phyloP scores from a whole-genome alignment of 306 rosid species.

The Lablab purpureus region DNA sequence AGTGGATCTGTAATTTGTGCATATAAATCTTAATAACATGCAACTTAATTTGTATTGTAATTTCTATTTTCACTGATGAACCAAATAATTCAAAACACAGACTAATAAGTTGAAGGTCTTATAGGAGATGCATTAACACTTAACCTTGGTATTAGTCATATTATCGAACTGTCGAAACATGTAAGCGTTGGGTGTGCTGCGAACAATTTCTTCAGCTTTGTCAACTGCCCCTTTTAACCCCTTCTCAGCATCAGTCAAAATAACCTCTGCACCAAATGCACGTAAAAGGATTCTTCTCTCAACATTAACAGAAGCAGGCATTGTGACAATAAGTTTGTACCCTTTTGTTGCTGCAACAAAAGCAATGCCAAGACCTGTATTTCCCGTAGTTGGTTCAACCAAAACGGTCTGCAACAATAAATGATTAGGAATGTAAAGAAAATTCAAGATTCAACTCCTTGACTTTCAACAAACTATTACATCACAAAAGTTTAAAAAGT shows the following conservation, averaged over 20 bases:
- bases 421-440: constrained; percentile 40
- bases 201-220: constrained; percentile 86
- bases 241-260: constrained; percentile 84
- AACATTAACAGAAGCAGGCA: constrained; percentile 89
- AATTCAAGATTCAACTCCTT: constrained; percentile 26
- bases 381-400: constrained; percentile 98
- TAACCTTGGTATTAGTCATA: constrained; percentile 75
- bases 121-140: constrained; percentile 41
- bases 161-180: constrained; percentile 98
- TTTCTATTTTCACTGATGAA: constrained; percentile 19
- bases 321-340: constrained; percentile 81
- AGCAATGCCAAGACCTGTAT: constrained; percentile 95
- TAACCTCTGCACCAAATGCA: constrained; percentile 89
- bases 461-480: constrained; percentile 25
- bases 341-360: constrained; percentile 88
- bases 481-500: constrained; percentile 27
- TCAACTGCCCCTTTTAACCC: constrained; percentile 95
- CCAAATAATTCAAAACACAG: constrained; percentile 30
- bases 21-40: constrained; percentile 49
- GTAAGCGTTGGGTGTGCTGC: constrained; percentile 70
- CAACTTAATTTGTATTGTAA: constrained; percentile 26
- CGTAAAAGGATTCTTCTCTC: constrained; percentile 94
- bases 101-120: constrained; percentile 30
- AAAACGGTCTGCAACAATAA: constrained; percentile 69
- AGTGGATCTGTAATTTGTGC: constrained; percentile 85